These are phyloP conservation scores for Yamadazyma songkhlaensis DNA, from an alignment of 1,139 yeast species.

Conservation along the genomic window DNA sequence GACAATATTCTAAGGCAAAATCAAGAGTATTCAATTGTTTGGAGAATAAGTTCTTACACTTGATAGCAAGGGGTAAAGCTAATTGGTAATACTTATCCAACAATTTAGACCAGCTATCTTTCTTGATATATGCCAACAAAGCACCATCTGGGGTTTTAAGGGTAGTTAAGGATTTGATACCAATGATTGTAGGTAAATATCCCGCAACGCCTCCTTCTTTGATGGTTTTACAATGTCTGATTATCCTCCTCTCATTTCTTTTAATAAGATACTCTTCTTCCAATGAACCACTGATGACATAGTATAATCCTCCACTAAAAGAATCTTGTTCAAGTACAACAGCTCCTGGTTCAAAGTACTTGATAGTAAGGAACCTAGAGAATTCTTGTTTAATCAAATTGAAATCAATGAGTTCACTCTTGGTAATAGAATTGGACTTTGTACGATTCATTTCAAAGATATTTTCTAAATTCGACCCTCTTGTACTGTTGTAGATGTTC, in stretches of 20 bases:
- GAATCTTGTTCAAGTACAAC: constrained; percentile 62
- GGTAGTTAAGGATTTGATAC: constrained; percentile 74
- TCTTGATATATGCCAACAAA: constrained; percentile 71
- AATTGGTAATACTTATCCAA: constrained; percentile 76
- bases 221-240: constrained; percentile 34
- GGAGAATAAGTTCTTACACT: constrained; percentile 64
- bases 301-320: constrained; percentile 70
- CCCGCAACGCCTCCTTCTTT: constrained; percentile 86
- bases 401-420: constrained; percentile 12
- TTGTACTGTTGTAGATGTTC: constrained; percentile 4
- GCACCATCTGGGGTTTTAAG: constrained; percentile 58
- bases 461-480: constrained; percentile 8
- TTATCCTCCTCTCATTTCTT: constrained; percentile 16
- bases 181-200: constrained; percentile 75
- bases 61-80: constrained; percentile 73
- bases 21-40: constrained; percentile 72
- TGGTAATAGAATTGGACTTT: constrained; percentile 7
- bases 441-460: constrained; percentile 7
- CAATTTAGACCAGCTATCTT: constrained; percentile 57
- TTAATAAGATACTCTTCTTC: constrained; percentile 43
- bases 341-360: constrained; percentile 52
- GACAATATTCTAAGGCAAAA: constrained; percentile 94
- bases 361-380: constrained; percentile 58
- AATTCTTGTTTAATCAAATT: constrained; percentile 54
- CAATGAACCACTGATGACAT: constrained; percentile 72